Conservation (phyloP, 2,329 filamentous ascomycete genomes). For the Cercospora janseana region DNA sequence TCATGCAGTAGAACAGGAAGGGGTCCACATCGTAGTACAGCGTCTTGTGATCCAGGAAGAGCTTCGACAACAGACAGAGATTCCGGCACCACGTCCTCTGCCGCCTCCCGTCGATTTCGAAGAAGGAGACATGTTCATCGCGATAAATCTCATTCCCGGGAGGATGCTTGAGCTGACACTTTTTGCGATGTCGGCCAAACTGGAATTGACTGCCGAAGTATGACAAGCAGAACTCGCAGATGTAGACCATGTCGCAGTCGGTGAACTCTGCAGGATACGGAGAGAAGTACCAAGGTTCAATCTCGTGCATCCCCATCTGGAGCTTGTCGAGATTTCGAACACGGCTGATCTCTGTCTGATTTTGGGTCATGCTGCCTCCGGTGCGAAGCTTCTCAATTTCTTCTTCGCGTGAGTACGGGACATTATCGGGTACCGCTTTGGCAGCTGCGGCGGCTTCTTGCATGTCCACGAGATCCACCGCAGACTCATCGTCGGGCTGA, state of each 20-base stretch:
- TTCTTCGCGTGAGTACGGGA: slow-evolving; percentile 71
- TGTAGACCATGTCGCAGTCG: slow-evolving; percentile 85
- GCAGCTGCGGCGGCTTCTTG: slow-evolving; percentile 53
- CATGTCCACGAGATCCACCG: slow-evolving; percentile 53
- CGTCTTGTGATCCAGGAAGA: slow-evolving; percentile 97
- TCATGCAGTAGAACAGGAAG: slow-evolving; percentile 98
- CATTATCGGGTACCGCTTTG: slow-evolving; percentile 52
- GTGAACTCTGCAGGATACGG: slow-evolving; percentile 89
- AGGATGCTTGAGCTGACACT: slow-evolving; percentile 88
- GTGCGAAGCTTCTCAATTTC: slow-evolving; percentile 96
- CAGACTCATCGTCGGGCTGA: slow-evolving; percentile 52
- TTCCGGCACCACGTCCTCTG: slow-evolving; percentile 97
- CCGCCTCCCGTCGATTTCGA: slow-evolving; percentile 91
- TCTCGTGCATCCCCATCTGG: slow-evolving; percentile 86
- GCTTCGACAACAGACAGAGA: slow-evolving; percentile 87
- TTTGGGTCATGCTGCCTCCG: slow-evolving; percentile 97
- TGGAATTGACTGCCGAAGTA: slow-evolving; percentile 83
- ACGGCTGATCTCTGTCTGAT: slow-evolving; percentile 91
- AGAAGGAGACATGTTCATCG: slow-evolving; percentile 90
- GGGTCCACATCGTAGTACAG: slow-evolving; percentile 99
- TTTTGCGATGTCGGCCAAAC: slow-evolving; percentile 80
- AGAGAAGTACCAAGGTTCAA: slow-evolving; percentile 99
- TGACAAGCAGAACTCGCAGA: slow-evolving; percentile 93
- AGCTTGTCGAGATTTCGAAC: slow-evolving; percentile 93
- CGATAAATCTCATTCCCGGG: slow-evolving; percentile 98